Percentiles rank a stretch among this genome's conserved stretches.
Evolutionary conservation across 306 rosid genomes (phyloP).

Genomic region (Ziziphus jujuba): DNA sequence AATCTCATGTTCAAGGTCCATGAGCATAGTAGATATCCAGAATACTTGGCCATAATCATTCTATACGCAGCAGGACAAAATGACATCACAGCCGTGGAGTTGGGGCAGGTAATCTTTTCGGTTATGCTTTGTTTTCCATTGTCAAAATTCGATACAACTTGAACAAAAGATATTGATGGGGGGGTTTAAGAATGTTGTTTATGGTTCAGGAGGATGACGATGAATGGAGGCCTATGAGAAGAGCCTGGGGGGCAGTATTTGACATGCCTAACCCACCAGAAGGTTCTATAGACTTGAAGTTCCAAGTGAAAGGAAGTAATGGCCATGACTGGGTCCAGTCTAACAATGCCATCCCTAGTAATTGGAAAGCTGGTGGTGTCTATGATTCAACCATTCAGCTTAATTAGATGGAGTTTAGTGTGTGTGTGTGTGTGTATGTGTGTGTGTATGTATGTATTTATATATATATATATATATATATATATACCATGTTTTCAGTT

Average conservation of each 20-base stretch:
- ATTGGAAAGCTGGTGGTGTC: constrained; percentile 67
- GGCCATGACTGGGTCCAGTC: constrained; percentile 55
- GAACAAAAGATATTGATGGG: neutral
- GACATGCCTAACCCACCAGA: constrained; percentile 59
- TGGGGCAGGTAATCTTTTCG: constrained; percentile 46
- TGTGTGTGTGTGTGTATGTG: no score
- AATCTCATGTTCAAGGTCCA: constrained; percentile 50
- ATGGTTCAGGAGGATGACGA: constrained; percentile 52
- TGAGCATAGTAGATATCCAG: constrained; percentile 57
- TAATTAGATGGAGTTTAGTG: neutral
- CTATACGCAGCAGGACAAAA: constrained; percentile 46
- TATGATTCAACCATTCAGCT: constrained; percentile 68
- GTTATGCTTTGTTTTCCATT: no score
- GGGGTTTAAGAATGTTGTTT: neutral
- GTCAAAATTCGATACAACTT: no score
- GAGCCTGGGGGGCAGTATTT: constrained; percentile 69
- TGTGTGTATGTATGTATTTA: no score
- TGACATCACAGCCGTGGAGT: constrained; percentile 53
- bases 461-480: no score
- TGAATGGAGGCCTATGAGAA: constrained; percentile 65
- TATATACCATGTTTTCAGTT: neutral
- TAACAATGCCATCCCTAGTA: constrained; percentile 48
- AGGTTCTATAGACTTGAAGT: constrained; percentile 50
- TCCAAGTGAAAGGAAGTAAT: constrained; percentile 51
- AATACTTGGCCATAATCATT: constrained; percentile 52